Evolutionary conservation across 768 basidiomycete genomes (phyloP).

Genomic region (Lactifluus echinatus): DNA sequence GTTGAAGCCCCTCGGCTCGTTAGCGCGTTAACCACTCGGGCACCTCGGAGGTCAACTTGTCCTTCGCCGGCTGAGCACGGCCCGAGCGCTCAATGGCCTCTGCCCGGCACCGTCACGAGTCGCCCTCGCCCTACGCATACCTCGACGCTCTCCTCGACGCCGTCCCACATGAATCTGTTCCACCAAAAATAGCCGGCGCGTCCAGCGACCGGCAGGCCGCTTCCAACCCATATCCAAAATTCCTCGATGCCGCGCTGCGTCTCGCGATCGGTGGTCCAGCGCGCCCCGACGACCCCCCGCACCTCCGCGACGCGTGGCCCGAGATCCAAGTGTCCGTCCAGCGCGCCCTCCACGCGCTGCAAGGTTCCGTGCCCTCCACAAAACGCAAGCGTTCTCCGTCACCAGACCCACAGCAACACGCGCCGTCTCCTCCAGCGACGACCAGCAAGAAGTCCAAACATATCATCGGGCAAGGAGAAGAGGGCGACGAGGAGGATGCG

Average conservation of each 20-base stretch:
- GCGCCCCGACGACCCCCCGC: background rate
- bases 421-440: background rate
- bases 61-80: no score
- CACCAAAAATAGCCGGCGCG: background rate
- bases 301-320: conserved; percentile 10
- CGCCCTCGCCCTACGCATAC: background rate
- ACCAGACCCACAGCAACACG: background rate
- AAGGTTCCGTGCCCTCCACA: background rate
- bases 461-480: background rate
- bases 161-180: conserved; percentile 2
- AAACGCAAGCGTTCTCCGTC: conserved; percentile 14
- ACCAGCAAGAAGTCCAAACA: conserved; percentile 10
- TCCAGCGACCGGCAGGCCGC: background rate
- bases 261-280: conserved; percentile 3
- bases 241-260: conserved; percentile 13
- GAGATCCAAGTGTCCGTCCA: conserved; percentile 6
- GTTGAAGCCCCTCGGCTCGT: no score
- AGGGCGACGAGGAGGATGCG: conserved; percentile 16
- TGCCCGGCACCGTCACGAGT: background rate
- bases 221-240: background rate
- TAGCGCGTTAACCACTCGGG: no score
- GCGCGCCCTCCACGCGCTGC: background rate
- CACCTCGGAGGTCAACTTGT: no score
- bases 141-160: conserved; percentile 9
- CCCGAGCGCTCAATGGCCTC: background rate